These are phyloP conservation scores for Gelatoporia subvermispora DNA, from an alignment of 768 basidiomycete genomes.

Conservation along the genomic window DNA sequence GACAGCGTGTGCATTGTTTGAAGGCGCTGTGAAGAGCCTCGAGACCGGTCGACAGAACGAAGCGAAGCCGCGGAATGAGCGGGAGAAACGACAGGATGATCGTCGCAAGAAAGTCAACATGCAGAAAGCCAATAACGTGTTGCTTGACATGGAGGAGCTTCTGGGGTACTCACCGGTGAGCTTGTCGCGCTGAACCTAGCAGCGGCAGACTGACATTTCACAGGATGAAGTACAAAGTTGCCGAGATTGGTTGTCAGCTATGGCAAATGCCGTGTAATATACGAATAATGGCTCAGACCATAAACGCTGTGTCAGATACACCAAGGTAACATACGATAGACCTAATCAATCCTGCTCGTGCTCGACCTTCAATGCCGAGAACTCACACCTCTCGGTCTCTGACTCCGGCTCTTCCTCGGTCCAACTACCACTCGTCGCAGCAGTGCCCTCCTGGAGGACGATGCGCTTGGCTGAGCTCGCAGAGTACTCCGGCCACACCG, in stretches of 20 bases:
- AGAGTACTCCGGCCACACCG: constrained; percentile 42
- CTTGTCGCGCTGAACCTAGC: not conserved
- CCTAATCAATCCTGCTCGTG: too few relatives aligned
- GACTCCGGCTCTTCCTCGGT: constrained; percentile 33
- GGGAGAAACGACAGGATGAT: not conserved
- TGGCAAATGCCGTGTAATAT: too few relatives aligned
- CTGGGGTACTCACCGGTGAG: constrained; percentile 12
- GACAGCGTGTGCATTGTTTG: constrained; percentile 47
- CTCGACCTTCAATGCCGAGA: constrained; percentile 7
- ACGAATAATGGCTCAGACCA: too few relatives aligned
- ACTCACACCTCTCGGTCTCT: constrained; percentile 36
- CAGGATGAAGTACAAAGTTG: too few relatives aligned
- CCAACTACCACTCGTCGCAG: constrained; percentile 34
- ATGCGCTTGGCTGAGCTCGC: constrained; percentile 31
- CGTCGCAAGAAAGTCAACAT: constrained; percentile 11
- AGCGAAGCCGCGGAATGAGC: not conserved
- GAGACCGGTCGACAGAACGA: constrained; percentile 7
- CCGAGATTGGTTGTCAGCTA: too few relatives aligned
- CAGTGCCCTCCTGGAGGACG: constrained; percentile 38
- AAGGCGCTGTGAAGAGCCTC: constrained; percentile 38
- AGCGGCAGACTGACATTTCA: too few relatives aligned
- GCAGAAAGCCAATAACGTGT: constrained; percentile 6
- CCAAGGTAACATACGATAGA: too few relatives aligned
- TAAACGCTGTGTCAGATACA: too few relatives aligned
- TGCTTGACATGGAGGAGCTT: constrained; percentile 17